Evolutionary conservation across 78 protist species (phyloP).

Genomic region (Cavenderia fasciculata): DNA sequence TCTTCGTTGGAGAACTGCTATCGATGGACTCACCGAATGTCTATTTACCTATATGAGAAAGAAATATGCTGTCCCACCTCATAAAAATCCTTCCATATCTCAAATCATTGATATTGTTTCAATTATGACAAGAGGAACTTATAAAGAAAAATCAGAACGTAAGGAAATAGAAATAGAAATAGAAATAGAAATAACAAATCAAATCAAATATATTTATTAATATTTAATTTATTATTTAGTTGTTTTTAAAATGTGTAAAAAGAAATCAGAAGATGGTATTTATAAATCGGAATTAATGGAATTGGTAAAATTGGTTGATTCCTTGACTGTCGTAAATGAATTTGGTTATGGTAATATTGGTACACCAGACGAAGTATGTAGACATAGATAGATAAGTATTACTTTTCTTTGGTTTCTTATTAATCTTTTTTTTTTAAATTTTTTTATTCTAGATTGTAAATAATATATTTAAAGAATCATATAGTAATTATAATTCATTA

Average conservation of each 20-base stretch:
- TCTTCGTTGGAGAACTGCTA: conserved; percentile 13
- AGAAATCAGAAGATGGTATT: conserved; percentile 38
- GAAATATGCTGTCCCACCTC: background rate
- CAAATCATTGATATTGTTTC: conserved; percentile 51
- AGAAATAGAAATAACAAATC: too few species aligned
- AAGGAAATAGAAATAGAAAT: background rate
- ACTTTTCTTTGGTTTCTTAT: too few species aligned
- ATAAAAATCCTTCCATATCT: conserved; percentile 12
- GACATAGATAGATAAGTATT: background rate
- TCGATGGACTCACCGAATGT: background rate
- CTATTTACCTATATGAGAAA: conserved; percentile 31
- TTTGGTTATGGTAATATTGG: conserved; percentile 67
- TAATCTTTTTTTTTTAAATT: too few species aligned
- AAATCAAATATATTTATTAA: background rate
- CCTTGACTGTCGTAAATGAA: conserved; percentile 25
- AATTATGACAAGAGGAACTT: conserved; percentile 60
- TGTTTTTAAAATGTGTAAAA: conserved; percentile 51
- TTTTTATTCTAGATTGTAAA: background rate
- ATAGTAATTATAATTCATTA: background rate
- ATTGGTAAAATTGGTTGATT: conserved; percentile 26
- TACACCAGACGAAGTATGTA: conserved; percentile 33
- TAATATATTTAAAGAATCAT: conserved; percentile 14
- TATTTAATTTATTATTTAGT: conserved; percentile 8
- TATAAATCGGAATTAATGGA: conserved; percentile 55
- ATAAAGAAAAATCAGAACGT: conserved; percentile 56